Percentiles rank a stretch among this genome's conserved stretches.
Conservation (phyloP, 2,329 filamentous ascomycete species). For the Trichocomaceae sp. region DNA sequence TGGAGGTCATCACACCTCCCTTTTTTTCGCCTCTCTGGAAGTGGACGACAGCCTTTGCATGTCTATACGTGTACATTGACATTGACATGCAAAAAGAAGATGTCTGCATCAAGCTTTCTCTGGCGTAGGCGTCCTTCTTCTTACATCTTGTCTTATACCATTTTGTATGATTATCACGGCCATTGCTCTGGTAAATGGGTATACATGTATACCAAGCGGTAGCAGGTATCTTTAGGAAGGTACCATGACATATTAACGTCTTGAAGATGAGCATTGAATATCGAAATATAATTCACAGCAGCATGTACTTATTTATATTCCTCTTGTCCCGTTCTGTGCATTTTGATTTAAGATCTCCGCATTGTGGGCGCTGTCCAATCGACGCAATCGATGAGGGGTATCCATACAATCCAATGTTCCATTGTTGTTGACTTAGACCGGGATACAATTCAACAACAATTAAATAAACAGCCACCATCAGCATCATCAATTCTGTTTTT, state of each 20-base stretch:
- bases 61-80: background rate
- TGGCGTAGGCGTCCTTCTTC: background rate
- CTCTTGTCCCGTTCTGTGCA: too few relatives aligned
- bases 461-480: background rate
- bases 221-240: background rate
- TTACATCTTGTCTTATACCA: conserved; percentile 9
- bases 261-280: background rate
- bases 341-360: too few relatives aligned
- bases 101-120: background rate
- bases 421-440: too few relatives aligned
- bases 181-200: background rate
- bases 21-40: background rate
- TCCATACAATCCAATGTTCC: too few relatives aligned
- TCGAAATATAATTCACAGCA: background rate
- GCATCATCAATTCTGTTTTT: background rate
- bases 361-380: background rate
- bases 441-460: background rate
- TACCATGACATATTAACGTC: background rate
- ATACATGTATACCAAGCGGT: background rate
- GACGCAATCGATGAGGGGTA: background rate
- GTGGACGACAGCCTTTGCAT: background rate
- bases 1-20: background rate
- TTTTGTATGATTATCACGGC: conserved; percentile 6
- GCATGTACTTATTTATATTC: too few relatives aligned
- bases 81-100: background rate